Percentiles rank a stretch among this genome's conserved stretches.
Evolutionary conservation across 2,329 filamentous ascomycete species (phyloP).

Genomic region (Monosporascus sp.): DNA sequence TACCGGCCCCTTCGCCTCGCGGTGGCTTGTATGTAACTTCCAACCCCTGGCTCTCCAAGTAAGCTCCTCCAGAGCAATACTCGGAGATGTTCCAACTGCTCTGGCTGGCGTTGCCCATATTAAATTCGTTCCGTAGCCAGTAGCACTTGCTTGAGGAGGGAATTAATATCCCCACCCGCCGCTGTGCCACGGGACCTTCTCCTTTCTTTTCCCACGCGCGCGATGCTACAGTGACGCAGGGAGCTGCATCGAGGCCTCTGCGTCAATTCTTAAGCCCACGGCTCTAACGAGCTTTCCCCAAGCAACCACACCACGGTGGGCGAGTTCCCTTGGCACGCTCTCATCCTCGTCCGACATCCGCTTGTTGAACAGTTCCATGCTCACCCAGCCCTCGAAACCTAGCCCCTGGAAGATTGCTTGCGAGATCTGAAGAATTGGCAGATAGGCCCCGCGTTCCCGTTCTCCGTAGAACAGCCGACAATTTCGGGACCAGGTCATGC

Average conservation of each 20-base stretch:
- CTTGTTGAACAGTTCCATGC: slow-evolving; percentile 64
- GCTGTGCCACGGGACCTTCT: no score
- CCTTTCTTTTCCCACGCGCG: no score
- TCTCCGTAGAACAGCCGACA: slow-evolving; percentile 68
- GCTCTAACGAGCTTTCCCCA: slow-evolving; percentile 26
- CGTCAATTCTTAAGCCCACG: slow-evolving; percentile 20
- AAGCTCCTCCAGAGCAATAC: no score
- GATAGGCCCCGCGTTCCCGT: slow-evolving; percentile 56
- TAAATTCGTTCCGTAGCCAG: no score
- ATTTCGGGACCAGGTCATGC: slow-evolving; percentile 78
- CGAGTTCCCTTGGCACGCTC: slow-evolving; percentile 43
- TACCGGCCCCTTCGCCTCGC: no score
- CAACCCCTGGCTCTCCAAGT: no score
- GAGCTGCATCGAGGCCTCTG: slow-evolving; percentile 7
- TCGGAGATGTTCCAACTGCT: no score
- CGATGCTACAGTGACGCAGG: slow-evolving; percentile 14
- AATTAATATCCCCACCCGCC: no score
- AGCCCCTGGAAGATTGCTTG: slow-evolving; percentile 57
- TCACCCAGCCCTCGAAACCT: slow-evolving; percentile 65
- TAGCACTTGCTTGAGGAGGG: no score
- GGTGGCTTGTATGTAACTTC: no score
- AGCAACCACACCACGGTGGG: slow-evolving; percentile 23
- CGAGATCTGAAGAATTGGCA: slow-evolving; percentile 60
- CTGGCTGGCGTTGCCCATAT: no score
- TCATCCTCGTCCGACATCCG: slow-evolving; percentile 49